Percentiles rank a stretch among this genome's conserved stretches.
Evolutionary conservation across 179 eudicot genomes (phyloP).

Genomic region (Dionaea muscipula): DNA sequence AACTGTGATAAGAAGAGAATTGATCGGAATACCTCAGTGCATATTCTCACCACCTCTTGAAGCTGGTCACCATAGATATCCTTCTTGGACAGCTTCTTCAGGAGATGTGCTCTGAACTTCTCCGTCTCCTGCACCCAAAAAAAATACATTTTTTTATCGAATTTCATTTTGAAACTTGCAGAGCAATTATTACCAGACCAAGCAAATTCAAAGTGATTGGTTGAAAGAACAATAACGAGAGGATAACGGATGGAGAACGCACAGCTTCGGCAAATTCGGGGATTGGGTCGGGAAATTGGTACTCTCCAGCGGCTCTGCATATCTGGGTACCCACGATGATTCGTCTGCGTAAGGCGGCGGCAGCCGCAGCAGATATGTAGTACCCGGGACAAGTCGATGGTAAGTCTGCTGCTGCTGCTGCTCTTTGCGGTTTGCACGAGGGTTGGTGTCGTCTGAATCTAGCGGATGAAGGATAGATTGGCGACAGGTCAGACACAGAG

Average conservation of each 20-base stretch:
- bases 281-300: slow-evolving; percentile 78
- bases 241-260: slow-evolving; percentile 1
- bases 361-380: no score
- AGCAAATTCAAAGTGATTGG: not conserved
- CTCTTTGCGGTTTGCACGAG: no score
- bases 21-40: slow-evolving; percentile 48
- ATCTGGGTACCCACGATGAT: no score
- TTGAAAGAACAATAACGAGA: not conserved
- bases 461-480: no score
- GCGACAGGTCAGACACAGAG: no score
- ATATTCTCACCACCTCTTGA: slow-evolving; percentile 53
- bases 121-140: slow-evolving; percentile 53
- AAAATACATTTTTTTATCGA: not conserved
- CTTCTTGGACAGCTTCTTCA: slow-evolving; percentile 40
- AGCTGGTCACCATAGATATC: slow-evolving; percentile 58
- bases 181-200: no score
- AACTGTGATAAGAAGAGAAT: no score
- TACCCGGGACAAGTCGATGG: no score
- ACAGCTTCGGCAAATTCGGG: slow-evolving; percentile 85
- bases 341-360: no score
- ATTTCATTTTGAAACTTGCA: no score
- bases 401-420: no score
- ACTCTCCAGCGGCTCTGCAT: slow-evolving; percentile 61
- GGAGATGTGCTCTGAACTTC: slow-evolving; percentile 53
- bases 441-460: no score